A percentile compares a stretch with the other conserved stretches of the same genome.
phyloP scores from a whole-genome alignment of 2,329 filamentous ascomycete genomes.

The Chrysoporthe cubensis region DNA sequence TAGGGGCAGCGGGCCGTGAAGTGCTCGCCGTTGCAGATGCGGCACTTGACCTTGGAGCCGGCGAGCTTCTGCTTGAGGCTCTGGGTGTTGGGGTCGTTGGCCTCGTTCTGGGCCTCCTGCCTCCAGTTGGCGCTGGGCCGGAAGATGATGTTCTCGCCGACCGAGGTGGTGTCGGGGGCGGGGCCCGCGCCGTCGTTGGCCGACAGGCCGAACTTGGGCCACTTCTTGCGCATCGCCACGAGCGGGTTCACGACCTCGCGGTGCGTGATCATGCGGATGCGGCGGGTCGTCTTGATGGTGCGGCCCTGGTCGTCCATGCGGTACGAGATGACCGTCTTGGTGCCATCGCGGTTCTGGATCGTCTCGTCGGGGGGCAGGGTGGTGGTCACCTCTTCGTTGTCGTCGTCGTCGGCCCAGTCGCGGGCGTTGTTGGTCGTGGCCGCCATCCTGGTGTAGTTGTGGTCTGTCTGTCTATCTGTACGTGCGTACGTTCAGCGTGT shows the following conservation, averaged over 20 bases:
- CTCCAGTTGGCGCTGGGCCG: constrained; percentile 92
- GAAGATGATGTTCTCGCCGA: constrained; percentile 99
- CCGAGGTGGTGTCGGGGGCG: constrained; percentile 84
- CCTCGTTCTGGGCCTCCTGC: constrained; percentile 79
- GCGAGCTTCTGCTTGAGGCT: constrained; percentile 82
- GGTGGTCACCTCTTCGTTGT: constrained; percentile 66
- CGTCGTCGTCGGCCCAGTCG: constrained; percentile 97
- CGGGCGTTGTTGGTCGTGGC: constrained; percentile 15
- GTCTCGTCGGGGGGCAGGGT: constrained; percentile 84
- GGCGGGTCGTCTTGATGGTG: constrained; percentile 96
- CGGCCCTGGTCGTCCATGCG: constrained; percentile 90
- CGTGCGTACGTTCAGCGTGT: neutral
- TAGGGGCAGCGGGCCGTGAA: constrained; percentile 99
- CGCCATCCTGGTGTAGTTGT: neutral
- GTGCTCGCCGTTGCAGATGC: constrained; percentile 98
- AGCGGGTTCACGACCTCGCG: constrained; percentile 95
- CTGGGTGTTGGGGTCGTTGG: constrained; percentile 73
- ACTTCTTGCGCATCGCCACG: constrained; percentile 91
- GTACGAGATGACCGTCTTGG: constrained; percentile 92
- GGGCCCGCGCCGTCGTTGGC: constrained; percentile 84
- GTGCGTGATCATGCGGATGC: constrained; percentile 88
- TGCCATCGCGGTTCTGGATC: constrained; percentile 97
- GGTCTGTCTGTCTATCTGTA: neutral
- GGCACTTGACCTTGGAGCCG: constrained; percentile 99
- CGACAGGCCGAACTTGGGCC: constrained; percentile 90